Base-by-base conservation (phyloP, 768 basidiomycete genomes). In the Hygrocybe punicea region DNA sequence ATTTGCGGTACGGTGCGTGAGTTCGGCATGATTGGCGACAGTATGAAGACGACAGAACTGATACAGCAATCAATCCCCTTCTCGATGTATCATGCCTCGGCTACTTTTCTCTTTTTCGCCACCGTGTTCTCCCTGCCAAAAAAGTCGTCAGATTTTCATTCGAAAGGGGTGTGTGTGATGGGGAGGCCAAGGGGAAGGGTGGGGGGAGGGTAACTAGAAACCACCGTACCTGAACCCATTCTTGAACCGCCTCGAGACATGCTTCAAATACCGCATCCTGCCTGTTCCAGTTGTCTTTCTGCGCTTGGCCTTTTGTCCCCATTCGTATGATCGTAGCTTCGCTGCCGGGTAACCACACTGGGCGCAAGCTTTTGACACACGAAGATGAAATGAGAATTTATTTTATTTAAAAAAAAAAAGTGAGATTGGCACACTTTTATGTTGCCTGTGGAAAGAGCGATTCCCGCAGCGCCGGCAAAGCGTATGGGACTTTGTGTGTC, bases 251-350 rank as follows among this genome's bases (percentile, higher is more conserved):
- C 95, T 85, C 66, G 89, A 86, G 42, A 98, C 96, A 53, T 81
- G 74, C 82, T 94, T 97, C 76, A 98, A 82, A 83, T 93, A 86
- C 59, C 81, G 78, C 94, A 97, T 97, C 69, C 95, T 83, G 63
- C 96, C 96, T 63, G 96, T 95, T 58, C 97, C 97, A 58, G 97
- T 98, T 48, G 96, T 98, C 87, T 96, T 97, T 86, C 96, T 89
- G 77, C 97, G 89, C 86, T 98, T 98, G 54, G 97, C 97, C 84
- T 99, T 99, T 73, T 86, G 83, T 64, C 94, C 93, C 97, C 97
- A 98, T 78, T 98, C 90, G 76, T 86, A 98, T 67, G 92, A 94
- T 69, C 96, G 86, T 67, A 96, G 77, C 78, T 92, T 98, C 55
- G 97, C 95, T 55, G 93, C 78, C 45, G 97, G 97, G 79, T 93